These are phyloP conservation scores for Coccomyxa sp. DNA, from an alignment of 139 green algal species.

Conservation along the genomic window DNA sequence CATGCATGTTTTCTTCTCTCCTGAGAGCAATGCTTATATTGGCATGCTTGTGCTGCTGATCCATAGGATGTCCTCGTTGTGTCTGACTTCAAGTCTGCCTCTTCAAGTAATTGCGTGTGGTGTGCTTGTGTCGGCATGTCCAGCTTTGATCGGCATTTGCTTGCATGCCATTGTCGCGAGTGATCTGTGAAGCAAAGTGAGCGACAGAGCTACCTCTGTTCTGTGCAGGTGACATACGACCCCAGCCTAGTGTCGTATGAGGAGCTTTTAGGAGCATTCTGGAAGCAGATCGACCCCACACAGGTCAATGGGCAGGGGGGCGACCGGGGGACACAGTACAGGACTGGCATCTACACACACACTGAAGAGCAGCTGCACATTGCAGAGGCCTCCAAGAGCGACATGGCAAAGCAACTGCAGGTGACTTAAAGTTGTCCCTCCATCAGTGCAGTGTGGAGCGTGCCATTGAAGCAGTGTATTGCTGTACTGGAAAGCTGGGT, in stretches of 20 bases:
- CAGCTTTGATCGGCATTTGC: too few relatives aligned
- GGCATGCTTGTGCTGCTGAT: not conserved
- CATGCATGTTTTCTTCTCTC: not conserved
- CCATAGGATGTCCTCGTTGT: too few relatives aligned
- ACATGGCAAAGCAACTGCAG: not conserved
- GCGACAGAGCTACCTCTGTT: too few relatives aligned
- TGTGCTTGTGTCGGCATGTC: not conserved
- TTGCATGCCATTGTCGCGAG: too few relatives aligned
- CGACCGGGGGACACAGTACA: slow-evolving; percentile 80
- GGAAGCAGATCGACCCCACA: slow-evolving; percentile 69
- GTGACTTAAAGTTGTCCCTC: not conserved
- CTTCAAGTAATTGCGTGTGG: not conserved
- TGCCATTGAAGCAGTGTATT: too few relatives aligned
- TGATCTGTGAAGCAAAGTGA: too few relatives aligned
- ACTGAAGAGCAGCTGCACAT: slow-evolving; percentile 43
- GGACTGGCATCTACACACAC: slow-evolving; percentile 69
- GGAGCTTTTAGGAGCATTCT: slow-evolving; percentile 74
- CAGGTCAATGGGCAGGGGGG: slow-evolving; percentile 67
- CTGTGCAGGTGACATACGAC: slow-evolving; percentile 67
- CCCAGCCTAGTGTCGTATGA: slow-evolving; percentile 48
- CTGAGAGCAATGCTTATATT: not conserved
- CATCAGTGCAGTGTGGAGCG: too few relatives aligned
- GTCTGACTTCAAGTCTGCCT: too few relatives aligned
- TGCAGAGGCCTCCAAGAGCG: slow-evolving; percentile 25
- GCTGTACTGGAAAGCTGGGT: too few relatives aligned